Conservation (phyloP, 2,329 filamentous ascomycete genomes). For the Verticillium nonalfalfae region DNA sequence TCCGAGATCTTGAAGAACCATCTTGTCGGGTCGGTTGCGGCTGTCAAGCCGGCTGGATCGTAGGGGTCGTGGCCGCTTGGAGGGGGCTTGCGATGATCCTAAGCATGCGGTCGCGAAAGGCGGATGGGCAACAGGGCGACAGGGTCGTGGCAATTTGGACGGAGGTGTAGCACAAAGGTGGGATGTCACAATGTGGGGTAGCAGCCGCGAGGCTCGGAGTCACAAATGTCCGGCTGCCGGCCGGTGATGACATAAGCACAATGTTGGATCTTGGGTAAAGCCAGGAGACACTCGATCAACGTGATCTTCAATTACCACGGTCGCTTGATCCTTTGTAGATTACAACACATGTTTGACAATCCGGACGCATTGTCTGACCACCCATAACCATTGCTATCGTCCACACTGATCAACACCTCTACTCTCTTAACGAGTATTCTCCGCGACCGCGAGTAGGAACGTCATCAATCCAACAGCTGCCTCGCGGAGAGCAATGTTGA, state of each 20-base stretch:
- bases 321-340: too few relatives aligned
- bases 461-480: slow-evolving; percentile 41
- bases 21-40: slow-evolving; percentile 32
- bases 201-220: background rate
- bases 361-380: too few relatives aligned
- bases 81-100: background rate
- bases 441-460: slow-evolving; percentile 18
- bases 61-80: background rate
- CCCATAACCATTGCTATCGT: background rate
- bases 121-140: background rate
- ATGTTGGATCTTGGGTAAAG: background rate
- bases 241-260: background rate
- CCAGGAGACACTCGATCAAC: too few relatives aligned
- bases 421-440: background rate
- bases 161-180: background rate
- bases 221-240: background rate
- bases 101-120: background rate
- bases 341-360: too few relatives aligned
- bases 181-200: background rate
- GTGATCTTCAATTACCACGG: too few relatives aligned
- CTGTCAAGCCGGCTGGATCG: slow-evolving; percentile 10
- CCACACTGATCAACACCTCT: background rate
- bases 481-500: slow-evolving; percentile 34
- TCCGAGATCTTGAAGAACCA: slow-evolving; percentile 98
- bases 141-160: background rate